Conservation (phyloP, 164 flowering plant species). For the Aristolochia californica region DNA sequence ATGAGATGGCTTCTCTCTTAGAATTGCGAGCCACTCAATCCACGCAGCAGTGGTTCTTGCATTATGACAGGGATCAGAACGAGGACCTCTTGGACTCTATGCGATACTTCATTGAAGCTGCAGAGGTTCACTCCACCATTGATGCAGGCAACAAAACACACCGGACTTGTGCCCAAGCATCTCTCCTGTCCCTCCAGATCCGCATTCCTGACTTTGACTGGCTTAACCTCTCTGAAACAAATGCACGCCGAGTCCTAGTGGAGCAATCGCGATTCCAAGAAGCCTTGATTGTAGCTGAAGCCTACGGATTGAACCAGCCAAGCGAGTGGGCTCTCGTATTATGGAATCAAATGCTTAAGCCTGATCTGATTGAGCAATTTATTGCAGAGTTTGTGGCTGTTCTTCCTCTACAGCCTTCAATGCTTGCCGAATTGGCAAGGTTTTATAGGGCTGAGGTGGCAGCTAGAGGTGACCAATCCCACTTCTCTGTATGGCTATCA, state of each 20-base stretch:
- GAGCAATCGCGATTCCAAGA: conserved; percentile 97
- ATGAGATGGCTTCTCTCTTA: conserved; percentile 82
- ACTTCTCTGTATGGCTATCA: conserved; percentile 92
- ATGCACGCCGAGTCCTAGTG: conserved; percentile 85
- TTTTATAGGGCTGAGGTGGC: conserved; percentile 85
- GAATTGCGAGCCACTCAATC: conserved; percentile 74
- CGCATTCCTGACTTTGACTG: conserved; percentile 91
- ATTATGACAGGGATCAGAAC: conserved; percentile 68
- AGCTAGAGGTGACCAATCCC: conserved; percentile 90
- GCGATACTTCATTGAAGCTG: conserved; percentile 85
- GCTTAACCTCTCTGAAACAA: conserved; percentile 77
- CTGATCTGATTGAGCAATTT: conserved; percentile 79
- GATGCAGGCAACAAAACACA: conserved; percentile 94
- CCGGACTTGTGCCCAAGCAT: conserved; percentile 81
- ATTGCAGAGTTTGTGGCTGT: conserved; percentile 91
- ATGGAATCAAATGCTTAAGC: conserved; percentile 97
- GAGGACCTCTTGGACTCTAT: conserved; percentile 92
- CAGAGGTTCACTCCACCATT: conserved; percentile 75
- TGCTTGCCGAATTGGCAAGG: conserved; percentile 74
- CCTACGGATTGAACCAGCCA: conserved; percentile 85
- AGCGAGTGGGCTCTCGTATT: conserved; percentile 90
- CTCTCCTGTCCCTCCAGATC: conserved; percentile 87
- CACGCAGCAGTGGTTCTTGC: conserved; percentile 51
- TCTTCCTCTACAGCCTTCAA: conserved; percentile 80
- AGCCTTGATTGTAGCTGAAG: conserved; percentile 93